phyloP scores from a whole-genome alignment of 2,329 filamentous ascomycete genomes.

The Paraconiothyrium brasiliense region DNA sequence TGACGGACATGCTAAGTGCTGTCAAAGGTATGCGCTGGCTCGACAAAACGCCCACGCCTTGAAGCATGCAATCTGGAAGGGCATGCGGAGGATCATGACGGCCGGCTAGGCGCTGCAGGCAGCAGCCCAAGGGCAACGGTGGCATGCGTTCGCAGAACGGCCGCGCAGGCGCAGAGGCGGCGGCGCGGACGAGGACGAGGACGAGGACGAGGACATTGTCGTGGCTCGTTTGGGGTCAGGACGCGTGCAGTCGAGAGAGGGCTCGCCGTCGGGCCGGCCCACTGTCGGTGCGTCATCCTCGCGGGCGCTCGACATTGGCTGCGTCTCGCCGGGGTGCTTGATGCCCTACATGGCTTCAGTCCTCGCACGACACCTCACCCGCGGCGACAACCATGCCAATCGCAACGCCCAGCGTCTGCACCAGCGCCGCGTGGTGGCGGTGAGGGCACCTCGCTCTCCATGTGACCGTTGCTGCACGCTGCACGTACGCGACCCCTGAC shows the following conservation, averaged over 20 bases:
- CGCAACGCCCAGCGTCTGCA: slow-evolving; percentile 15
- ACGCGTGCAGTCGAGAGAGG: slow-evolving; percentile 28
- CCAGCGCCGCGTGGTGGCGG: slow-evolving; percentile 25
- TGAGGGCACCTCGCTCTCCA: slow-evolving; percentile 23
- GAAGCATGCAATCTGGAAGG: slow-evolving; percentile 50
- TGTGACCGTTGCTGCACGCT: slow-evolving; percentile 28
- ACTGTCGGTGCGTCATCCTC: slow-evolving; percentile 17
- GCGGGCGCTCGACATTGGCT: slow-evolving; percentile 32
- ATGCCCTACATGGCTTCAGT: slow-evolving; percentile 19
- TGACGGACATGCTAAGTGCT: slow-evolving; percentile 52
- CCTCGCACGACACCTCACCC: slow-evolving; percentile 23
- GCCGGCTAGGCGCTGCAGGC: slow-evolving; percentile 40
- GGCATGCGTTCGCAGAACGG: slow-evolving; percentile 16
- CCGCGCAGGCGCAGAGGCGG: slow-evolving; percentile 1
- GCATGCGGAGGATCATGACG: slow-evolving; percentile 45
- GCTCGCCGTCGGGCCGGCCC: slow-evolving; percentile 37
- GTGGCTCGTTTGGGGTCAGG: slow-evolving; percentile 10
- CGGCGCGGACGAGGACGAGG: slow-evolving; percentile 13
- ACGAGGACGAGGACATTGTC: slow-evolving; percentile 10
- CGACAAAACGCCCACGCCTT: slow-evolving; percentile 51
- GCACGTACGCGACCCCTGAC: slow-evolving; percentile 17
- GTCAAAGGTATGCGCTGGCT: slow-evolving; percentile 54
- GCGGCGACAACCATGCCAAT: slow-evolving; percentile 18
- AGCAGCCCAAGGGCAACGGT: slow-evolving; percentile 30
- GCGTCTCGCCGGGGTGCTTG: slow-evolving; percentile 5